A percentile compares a stretch with the other conserved stretches of the same genome.
Conservation (phyloP, 2,329 filamentous ascomycete species). For the Colletotrichum salicis region DNA sequence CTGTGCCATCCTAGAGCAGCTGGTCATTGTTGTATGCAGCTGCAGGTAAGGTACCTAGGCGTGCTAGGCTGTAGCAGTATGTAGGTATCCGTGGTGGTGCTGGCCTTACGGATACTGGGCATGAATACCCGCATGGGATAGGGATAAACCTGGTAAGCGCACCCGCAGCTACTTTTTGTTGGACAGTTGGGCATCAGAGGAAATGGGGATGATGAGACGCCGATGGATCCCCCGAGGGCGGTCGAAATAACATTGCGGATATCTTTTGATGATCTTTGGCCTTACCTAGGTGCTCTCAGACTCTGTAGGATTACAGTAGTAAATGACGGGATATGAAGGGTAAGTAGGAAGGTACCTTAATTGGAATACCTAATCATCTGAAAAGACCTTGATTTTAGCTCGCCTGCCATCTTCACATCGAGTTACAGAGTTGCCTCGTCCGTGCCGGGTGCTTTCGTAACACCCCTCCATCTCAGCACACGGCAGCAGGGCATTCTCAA, state of each 20-base stretch:
- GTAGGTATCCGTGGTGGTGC: neutral
- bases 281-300: too few relatives aligned
- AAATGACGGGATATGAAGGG: too few relatives aligned
- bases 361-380: slow-evolving; percentile 15
- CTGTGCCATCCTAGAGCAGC: slow-evolving; percentile 1
- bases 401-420: slow-evolving; percentile 30
- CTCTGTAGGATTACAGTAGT: too few relatives aligned
- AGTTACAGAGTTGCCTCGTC: slow-evolving; percentile 33
- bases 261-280: neutral
- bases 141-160: slow-evolving; percentile 3
- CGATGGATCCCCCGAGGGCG: neutral
- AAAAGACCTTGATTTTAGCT: slow-evolving; percentile 12
- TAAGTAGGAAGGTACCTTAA: neutral
- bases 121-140: neutral
- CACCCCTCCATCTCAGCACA: slow-evolving; percentile 22
- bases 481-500: neutral
- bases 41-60: neutral
- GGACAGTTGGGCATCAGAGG: slow-evolving; percentile 19
- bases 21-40: neutral
- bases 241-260: slow-evolving; percentile 1
- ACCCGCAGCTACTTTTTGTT: slow-evolving; percentile 5
- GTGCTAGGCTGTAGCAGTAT: neutral
- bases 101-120: neutral
- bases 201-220: neutral
- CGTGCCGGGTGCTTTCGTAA: slow-evolving; percentile 23